Conservation (phyloP, 2,329 filamentous ascomycete species). For the Bertia moriformis region DNA sequence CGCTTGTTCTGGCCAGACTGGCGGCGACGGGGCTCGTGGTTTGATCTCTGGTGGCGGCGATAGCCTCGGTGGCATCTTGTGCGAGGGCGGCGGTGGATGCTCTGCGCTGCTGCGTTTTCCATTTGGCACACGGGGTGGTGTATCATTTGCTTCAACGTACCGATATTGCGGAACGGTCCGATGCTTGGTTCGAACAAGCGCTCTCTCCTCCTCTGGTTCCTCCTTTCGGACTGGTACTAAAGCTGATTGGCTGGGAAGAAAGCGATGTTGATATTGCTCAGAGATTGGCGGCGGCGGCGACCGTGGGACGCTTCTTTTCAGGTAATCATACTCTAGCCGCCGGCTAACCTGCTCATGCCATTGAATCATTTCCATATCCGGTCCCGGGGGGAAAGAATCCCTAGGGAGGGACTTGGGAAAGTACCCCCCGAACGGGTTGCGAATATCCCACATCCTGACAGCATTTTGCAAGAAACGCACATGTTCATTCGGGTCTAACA, state of each 20-base stretch:
- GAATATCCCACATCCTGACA: constrained; percentile 39
- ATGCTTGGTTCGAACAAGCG: not conserved
- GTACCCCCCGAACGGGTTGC: constrained; percentile 22
- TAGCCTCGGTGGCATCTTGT: not conserved
- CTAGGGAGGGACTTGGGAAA: constrained; percentile 14
- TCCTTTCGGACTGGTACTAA: too few species aligned
- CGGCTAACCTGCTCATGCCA: constrained; percentile 46
- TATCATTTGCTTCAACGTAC: not conserved
- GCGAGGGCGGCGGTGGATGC: not conserved
- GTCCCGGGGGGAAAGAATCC: constrained; percentile 31
- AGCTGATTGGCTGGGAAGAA: not conserved
- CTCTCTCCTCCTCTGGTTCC: too few species aligned
- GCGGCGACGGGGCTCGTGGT: not conserved
- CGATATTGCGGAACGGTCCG: not conserved
- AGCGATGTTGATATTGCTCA: too few species aligned
- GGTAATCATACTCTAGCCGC: constrained; percentile 33
- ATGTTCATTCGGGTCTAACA: constrained; percentile 49
- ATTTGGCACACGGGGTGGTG: not conserved
- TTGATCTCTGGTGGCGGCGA: not conserved
- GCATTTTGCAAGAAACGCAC: constrained; percentile 40
- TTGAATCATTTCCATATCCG: constrained; percentile 45
- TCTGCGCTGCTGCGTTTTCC: not conserved
- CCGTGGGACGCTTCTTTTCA: not conserved
- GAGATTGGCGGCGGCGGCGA: not conserved
- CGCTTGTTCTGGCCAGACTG: not conserved